A percentile compares a stretch with the other conserved stretches of the same genome.
Conservation (phyloP, 352 stramenopile species). For the Detonula confervacea region DNA sequence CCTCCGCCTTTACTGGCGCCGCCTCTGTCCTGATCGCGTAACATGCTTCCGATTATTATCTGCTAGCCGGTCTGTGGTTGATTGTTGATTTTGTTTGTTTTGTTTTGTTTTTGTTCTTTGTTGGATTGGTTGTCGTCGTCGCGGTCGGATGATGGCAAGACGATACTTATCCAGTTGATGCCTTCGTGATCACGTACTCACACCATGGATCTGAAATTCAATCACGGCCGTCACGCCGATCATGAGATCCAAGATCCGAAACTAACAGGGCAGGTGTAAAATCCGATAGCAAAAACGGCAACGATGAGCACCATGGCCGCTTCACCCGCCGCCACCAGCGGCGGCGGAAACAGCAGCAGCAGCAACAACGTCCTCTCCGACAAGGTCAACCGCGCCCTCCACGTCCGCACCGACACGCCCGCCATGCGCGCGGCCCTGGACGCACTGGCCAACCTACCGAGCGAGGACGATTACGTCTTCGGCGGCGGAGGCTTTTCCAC, state of each 20-base stretch:
- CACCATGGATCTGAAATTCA: not conserved
- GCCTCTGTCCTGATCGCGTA: slow-evolving; percentile 6
- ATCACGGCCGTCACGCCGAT: not conserved
- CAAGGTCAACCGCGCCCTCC: slow-evolving; percentile 77
- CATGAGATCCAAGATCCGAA: not conserved
- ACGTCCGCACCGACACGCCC: slow-evolving; percentile 79
- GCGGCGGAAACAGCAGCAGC: not conserved
- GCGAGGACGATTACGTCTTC: slow-evolving; percentile 16
- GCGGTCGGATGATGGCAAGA: too few relatives aligned
- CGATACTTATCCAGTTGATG: too few relatives aligned
- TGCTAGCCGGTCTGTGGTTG: not conserved
- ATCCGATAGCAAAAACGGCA: not conserved
- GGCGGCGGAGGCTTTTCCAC: not conserved
- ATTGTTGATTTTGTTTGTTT: not conserved
- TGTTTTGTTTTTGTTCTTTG: not conserved
- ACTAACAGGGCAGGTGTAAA: not conserved
- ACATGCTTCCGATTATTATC: not conserved
- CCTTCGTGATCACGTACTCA: not conserved
- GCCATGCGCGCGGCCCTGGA: slow-evolving; percentile 80
- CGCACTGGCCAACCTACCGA: slow-evolving; percentile 62
- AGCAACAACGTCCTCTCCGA: slow-evolving; percentile 66
- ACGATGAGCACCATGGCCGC: not conserved
- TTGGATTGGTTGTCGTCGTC: too few relatives aligned
- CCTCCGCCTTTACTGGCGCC: not conserved
- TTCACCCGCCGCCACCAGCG: not conserved